phyloP scores from a whole-genome alignment of 2,329 filamentous ascomycete species.

The Shiraia sp. region DNA sequence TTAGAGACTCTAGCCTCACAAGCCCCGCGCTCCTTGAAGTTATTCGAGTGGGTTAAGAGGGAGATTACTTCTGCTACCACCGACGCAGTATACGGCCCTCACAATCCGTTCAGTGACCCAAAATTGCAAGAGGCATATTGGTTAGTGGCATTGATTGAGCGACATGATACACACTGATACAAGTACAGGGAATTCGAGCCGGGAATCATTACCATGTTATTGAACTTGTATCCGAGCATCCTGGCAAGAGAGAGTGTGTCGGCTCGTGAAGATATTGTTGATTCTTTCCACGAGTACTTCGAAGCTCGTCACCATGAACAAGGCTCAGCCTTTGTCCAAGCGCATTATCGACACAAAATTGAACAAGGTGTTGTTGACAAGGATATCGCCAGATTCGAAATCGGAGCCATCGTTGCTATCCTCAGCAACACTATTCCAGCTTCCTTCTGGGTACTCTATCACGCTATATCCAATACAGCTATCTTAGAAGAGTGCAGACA shows the following conservation, averaged over 20 bases:
- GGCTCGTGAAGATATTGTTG: constrained; percentile 36
- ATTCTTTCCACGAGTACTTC: constrained; percentile 46
- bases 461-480: constrained; percentile 36
- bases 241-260: constrained; percentile 29
- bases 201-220: constrained; percentile 13
- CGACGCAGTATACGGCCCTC: constrained; percentile 43
- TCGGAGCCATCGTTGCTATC: constrained; percentile 44
- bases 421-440: constrained; percentile 45
- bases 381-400: constrained; percentile 47
- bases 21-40: constrained; percentile 1
- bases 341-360: constrained; percentile 35
- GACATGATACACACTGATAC: no score
- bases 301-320: constrained; percentile 35
- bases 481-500: constrained; percentile 36
- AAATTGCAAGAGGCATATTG: constrained; percentile 19
- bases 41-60: constrained; percentile 29
- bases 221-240: constrained; percentile 5
- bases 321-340: constrained; percentile 38
- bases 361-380: constrained; percentile 31
- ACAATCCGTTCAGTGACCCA: constrained; percentile 44
- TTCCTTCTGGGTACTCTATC: constrained; percentile 46
- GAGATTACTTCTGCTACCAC: constrained; percentile 42
- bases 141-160: constrained; percentile 7
- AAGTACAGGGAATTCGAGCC: constrained; percentile 22
- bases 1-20: constrained; percentile 12